Base-by-base conservation (phyloP, 495 filamentous ascomycete genomes). In the Neurospora sp. region DNA sequence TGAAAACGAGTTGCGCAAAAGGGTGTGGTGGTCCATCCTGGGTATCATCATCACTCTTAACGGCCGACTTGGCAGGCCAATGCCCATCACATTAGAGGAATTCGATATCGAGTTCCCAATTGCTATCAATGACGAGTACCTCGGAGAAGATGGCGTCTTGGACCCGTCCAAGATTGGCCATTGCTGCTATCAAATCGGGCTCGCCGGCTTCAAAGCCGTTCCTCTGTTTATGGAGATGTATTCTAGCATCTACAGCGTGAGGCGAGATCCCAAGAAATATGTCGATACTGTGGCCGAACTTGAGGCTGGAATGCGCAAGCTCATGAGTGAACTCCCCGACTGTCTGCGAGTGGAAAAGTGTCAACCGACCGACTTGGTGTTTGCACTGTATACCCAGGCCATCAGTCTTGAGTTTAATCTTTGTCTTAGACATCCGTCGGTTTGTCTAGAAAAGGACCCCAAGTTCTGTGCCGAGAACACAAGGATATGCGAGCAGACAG, bases 61-160 rank as follows among this genome's bases (percentile, higher is more conserved):
- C 76, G 91, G 91, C 40, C 92, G 91, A 72, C 85, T 95, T 39
- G 93, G 93, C 39, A 85, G 90, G 46, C 93, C 93, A 20, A 93
- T 94, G 90, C 85, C 90, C 2, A 83, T 95, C 20, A 84, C 88
- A 35, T 72, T 88, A 12, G 88, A 91, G 42, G 93, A 95, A 77
- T 89, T 91, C 77, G 93, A 95, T 78, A 86, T 91, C 60, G 92
- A 93, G 74, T 86, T 93, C 38, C 93, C 92, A 2, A 87, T 92
- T 70, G 79, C 87, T 18, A 83, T 94, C 69, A 83, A 90, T 74
- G 93, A 95, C 78, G 88, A 91, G 75, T 84, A 90, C 40, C 85
- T 90, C 6, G 82, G 84, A 1, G 87, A 91, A 35, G 80, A 85
- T 16, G 83, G 86, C 12, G 79, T 86, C 20, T 81, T 87, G 71